Evolutionary conservation across 2,329 filamentous ascomycete species (phyloP), one percentile per base, ranked within the genome.

Genomic region (Venturia carpophila): DNA sequence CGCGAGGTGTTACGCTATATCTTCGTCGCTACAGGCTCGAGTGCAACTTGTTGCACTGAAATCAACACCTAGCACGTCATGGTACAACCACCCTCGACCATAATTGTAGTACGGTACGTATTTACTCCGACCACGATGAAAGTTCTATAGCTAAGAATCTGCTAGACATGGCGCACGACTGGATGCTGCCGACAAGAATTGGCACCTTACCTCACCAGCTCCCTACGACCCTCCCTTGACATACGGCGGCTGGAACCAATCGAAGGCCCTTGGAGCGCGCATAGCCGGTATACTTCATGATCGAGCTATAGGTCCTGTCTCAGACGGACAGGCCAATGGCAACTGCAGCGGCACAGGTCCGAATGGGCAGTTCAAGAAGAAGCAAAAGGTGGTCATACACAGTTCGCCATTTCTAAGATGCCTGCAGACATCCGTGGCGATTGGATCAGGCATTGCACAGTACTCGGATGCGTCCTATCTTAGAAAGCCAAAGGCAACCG

Each of bases 211-310:
- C 39, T 96, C 94, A 6, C 90, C 92, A 1, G 92, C 91, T 6
- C 94, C 94, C 1, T 99, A 97, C 80, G 93, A 99, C 69, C 91
- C 94, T 69, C 94, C 94, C 62, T 82, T 99, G 66, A 96, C 92
- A 2, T 97, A 97, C 73, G 90, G 91, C 70, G 94, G 94, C 69
- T 97, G 94, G 89, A 85, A 88, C 17, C 94, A 97, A 76, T 88
- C 90, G 64, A 87, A 89, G 70, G 85, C 87, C 5, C 84, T 97
- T 30, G 94, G 94, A 19, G 82, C 87, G 67, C 87, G 91, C 67
- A 97, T 99, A 68, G 89, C 86, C n/a, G 87, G 82, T 70, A 85
- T 96, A 39, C 74, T 89, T 19, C 82, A 69, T 74, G 75, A 61
- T 77, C 82, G 61, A 71, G 75, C 13, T 73, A 79, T 62, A 76